Conservation (phyloP, 1,284 basidiomycete genomes). For the Rhodotorula sp. region DNA sequence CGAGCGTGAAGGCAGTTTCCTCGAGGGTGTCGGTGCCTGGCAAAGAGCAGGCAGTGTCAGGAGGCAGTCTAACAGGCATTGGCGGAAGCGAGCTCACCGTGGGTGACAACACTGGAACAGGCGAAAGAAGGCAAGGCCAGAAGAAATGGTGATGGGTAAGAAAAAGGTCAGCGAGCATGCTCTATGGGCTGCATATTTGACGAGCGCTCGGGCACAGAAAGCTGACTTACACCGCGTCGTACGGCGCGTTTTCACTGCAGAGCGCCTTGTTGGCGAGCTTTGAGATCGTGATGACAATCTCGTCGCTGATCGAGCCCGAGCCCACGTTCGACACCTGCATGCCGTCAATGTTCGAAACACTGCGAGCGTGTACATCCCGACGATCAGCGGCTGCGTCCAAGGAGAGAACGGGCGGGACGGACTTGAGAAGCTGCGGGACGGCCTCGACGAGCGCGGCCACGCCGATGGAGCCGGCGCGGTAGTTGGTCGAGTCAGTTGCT, state of each 20-base stretch:
- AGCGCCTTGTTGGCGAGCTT: conserved; percentile 45
- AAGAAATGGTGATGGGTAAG: too few species aligned
- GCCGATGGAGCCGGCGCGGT: conserved; percentile 20
- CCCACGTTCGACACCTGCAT: conserved; percentile 45
- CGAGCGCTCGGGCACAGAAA: too few species aligned
- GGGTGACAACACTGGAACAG: background rate
- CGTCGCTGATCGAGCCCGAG: conserved; percentile 40
- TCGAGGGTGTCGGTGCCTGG: conserved; percentile 48
- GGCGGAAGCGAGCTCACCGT: background rate
- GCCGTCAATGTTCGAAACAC: conserved; percentile 45
- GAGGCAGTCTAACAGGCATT: too few species aligned
- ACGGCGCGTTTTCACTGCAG: conserved; percentile 41
- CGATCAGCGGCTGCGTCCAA: background rate
- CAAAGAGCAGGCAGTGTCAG: too few species aligned
- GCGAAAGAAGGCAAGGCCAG: too few species aligned
- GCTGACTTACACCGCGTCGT: conserved; percentile 27
- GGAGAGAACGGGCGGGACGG: background rate
- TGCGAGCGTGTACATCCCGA: background rate
- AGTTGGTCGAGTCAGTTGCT: conserved; percentile 11
- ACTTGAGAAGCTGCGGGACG: conserved; percentile 45
- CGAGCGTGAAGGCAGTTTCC: conserved; percentile 48
- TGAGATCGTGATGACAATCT: conserved; percentile 43
- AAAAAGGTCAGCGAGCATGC: too few species aligned
- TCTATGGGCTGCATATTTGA: too few species aligned
- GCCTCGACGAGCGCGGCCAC: conserved; percentile 33